phyloP scores from a whole-genome alignment of 495 filamentous ascomycete genomes.

The Hapsidospora chrysogenum region DNA sequence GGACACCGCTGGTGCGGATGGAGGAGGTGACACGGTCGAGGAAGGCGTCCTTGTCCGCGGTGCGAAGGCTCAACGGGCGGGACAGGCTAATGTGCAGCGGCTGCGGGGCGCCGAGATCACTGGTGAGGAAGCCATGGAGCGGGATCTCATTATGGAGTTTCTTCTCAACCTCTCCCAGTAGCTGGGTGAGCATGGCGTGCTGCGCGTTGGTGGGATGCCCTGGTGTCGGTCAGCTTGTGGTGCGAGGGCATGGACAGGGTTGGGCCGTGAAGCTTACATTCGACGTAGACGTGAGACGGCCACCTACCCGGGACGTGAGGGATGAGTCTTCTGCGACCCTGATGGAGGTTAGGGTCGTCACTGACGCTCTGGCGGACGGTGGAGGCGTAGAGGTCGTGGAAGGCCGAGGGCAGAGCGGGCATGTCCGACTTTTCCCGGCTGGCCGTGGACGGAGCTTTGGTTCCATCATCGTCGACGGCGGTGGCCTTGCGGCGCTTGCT shows the following conservation, averaged over 20 bases:
- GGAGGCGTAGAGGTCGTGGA: slow-evolving; percentile 84
- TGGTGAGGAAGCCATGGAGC: slow-evolving; percentile 49
- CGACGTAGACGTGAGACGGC: slow-evolving; percentile 84
- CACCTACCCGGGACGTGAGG: slow-evolving; percentile 84
- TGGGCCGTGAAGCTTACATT: slow-evolving; percentile 45
- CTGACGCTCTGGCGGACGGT: slow-evolving; percentile 51
- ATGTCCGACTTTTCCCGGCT: slow-evolving; percentile 24
- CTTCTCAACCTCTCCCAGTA: slow-evolving; percentile 27
- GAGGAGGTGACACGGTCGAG: slow-evolving; percentile 23
- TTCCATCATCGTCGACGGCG: slow-evolving; percentile 4
- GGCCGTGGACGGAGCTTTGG: slow-evolving; percentile 5
- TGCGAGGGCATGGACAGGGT: not conserved
- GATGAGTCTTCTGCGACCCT: slow-evolving; percentile 60
- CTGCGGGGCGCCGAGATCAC: slow-evolving; percentile 58
- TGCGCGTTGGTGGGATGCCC: slow-evolving; percentile 52
- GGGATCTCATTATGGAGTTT: slow-evolving; percentile 5
- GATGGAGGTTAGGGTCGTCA: slow-evolving; percentile 75
- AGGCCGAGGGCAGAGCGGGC: slow-evolving; percentile 67
- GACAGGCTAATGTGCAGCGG: slow-evolving; percentile 89
- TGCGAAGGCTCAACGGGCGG: slow-evolving; percentile 47
- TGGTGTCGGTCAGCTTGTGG: slow-evolving; percentile 13
- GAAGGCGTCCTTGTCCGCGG: slow-evolving; percentile 48
- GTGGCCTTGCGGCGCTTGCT: slow-evolving; percentile 12
- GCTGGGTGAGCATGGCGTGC: slow-evolving; percentile 29
- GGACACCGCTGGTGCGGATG: slow-evolving; percentile 9